Evolutionary conservation across 306 rosid genomes (phyloP), one percentile per base, ranked within the genome.

Genomic region (Lablab purpureus): DNA sequence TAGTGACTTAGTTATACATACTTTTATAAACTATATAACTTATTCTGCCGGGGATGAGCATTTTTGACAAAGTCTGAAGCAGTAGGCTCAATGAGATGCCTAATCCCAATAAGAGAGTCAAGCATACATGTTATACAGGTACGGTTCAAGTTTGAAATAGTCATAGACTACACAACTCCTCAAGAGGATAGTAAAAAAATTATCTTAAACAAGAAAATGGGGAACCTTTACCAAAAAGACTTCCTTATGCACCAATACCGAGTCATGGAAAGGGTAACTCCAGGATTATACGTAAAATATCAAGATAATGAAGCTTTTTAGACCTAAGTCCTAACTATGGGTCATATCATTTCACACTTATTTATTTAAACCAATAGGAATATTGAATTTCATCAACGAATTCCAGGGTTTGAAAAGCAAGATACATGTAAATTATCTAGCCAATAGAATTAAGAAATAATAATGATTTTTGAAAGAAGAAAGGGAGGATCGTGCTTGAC

Each of bases 311-410:
- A 80, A 36, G 58, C 46, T 64, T 72, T 15, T 27, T 50, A 36
- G 8, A 22, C 28, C 10, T n/a, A 19, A 55, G 74, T 72, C 41
- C 78, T 12, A 62, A 79, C 46, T 45, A 62, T 3, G 36, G 47
- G 73, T 25, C 73, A 62, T 71, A 73, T 45, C 60, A 64, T 63
- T 51, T n/a, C 47, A 70, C 43, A 51, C 49, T 72, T 62, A 50
- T 17, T 34, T 30, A 71, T 73, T 71, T 32, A 60, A 80, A 22
- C 54, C 52, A 78, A 49, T 32, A 22, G 27, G 70, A 41, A 47
- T 51, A 36, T 25, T 36, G 56, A 36, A 71, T 71, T 64, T 54
- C 69, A 65, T 66, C 75, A 67, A 76, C 8, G 1, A 54, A 56
- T 50, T 71, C 72, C 36, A 27, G 40, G 34, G 67, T 50, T 50